Percentiles rank a stretch among this genome's conserved stretches.
Conservation (phyloP, 805 yeast species). For the Saccharomycopsis guyanensis region DNA sequence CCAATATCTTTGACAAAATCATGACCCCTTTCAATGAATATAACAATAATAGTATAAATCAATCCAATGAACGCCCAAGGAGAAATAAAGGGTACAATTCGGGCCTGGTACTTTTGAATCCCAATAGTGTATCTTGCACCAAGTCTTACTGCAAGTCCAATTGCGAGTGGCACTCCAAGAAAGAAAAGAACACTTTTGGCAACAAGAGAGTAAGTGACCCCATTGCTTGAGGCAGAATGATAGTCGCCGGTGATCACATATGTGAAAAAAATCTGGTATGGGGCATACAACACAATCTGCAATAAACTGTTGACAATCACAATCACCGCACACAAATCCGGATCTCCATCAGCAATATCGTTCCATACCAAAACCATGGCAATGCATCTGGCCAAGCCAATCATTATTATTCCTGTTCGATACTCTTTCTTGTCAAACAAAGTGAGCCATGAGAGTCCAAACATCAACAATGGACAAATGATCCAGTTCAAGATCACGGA, state of each 20-base stretch:
- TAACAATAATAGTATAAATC: slow-evolving; percentile 42
- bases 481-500: slow-evolving; percentile 47
- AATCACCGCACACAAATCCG: slow-evolving; percentile 42
- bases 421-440: slow-evolving; percentile 41
- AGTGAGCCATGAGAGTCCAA: slow-evolving; percentile 46
- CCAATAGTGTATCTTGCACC: slow-evolving; percentile 26
- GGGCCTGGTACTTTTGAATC: slow-evolving; percentile 28
- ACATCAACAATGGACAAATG: slow-evolving; percentile 48
- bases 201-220: slow-evolving; percentile 31
- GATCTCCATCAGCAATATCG: slow-evolving; percentile 45
- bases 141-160: slow-evolving; percentile 38
- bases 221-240: background rate
- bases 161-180: slow-evolving; percentile 44
- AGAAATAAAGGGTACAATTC: slow-evolving; percentile 34
- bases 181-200: slow-evolving; percentile 45
- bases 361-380: slow-evolving; percentile 60
- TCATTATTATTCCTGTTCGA: slow-evolving; percentile 48
- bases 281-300: slow-evolving; percentile 47
- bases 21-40: slow-evolving; percentile 44
- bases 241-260: slow-evolving; percentile 32
- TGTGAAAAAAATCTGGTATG: slow-evolving; percentile 41
- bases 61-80: slow-evolving; percentile 48
- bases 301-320: slow-evolving; percentile 44
- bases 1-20: slow-evolving; percentile 41
- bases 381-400: slow-evolving; percentile 53